Evolutionary conservation across 805 yeast genomes (phyloP).

Genomic region (Myxozyma kluyveri): DNA sequence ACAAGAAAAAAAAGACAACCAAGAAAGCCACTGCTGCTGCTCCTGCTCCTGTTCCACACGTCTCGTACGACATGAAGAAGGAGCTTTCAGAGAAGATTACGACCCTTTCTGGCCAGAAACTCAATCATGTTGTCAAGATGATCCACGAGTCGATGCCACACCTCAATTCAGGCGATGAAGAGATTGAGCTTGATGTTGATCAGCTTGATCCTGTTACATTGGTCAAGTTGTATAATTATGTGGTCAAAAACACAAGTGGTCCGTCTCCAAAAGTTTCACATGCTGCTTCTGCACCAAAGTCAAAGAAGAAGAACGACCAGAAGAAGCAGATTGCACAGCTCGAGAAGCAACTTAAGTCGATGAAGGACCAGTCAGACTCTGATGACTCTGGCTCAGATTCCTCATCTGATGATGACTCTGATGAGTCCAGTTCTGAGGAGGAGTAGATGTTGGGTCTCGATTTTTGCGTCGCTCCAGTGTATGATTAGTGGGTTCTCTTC

Average conservation of each 20-base stretch:
- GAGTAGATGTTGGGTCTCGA: constrained; percentile 8
- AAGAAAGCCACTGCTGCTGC: constrained; percentile 22
- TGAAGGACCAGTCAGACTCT: constrained; percentile 42
- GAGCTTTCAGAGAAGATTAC: constrained; percentile 84
- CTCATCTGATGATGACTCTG: constrained; percentile 28
- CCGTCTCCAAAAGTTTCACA: constrained; percentile 20
- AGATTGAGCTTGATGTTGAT: constrained; percentile 95
- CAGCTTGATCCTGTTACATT: constrained; percentile 81
- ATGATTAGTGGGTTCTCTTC: constrained; percentile 4
- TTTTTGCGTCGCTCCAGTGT: not conserved
- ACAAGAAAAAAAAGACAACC: constrained; percentile 12
- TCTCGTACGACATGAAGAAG: constrained; percentile 95
- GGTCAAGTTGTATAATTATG: constrained; percentile 77
- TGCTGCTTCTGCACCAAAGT: constrained; percentile 28
- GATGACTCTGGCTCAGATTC: constrained; percentile 21
- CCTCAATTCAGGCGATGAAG: constrained; percentile 56
- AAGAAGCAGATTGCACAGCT: constrained; percentile 64
- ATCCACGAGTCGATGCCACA: constrained; percentile 76
- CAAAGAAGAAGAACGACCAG: constrained; percentile 57
- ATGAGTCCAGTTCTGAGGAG: constrained; percentile 30
- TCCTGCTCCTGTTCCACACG: constrained; percentile 43
- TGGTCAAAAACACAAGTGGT: constrained; percentile 49
- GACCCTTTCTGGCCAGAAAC: constrained; percentile 70
- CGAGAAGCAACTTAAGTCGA: constrained; percentile 71
- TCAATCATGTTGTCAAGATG: constrained; percentile 78